These are phyloP conservation scores for Aspergillus sojae DNA, from an alignment of 2,329 filamentous ascomycete species.

Conservation along the genomic window DNA sequence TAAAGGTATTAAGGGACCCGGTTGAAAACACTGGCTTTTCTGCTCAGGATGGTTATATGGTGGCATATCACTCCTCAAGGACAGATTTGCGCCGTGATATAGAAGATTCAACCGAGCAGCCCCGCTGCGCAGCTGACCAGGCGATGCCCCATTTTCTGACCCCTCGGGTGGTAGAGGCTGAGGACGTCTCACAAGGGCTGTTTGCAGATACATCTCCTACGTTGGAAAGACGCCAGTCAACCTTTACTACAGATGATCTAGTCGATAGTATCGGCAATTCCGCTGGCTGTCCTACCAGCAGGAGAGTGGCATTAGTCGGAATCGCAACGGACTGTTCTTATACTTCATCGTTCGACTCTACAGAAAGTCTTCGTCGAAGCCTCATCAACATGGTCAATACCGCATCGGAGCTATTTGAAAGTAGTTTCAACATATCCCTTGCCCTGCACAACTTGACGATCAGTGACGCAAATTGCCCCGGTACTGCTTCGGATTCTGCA, in stretches of 20 bases:
- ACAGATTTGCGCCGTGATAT: background rate
- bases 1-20: background rate
- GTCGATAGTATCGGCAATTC: slow-evolving; percentile 73
- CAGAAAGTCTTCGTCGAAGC: slow-evolving; percentile 44
- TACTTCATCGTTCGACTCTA: slow-evolving; percentile 67
- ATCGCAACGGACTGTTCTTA: slow-evolving; percentile 92
- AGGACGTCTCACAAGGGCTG: background rate
- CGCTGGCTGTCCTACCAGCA: slow-evolving; percentile 76
- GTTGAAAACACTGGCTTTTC: no score
- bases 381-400: slow-evolving; percentile 68
- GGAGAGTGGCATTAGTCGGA: slow-evolving; percentile 83
- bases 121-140: background rate
- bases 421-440: slow-evolving; percentile 87
- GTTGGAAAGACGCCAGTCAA: slow-evolving; percentile 7
- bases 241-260: slow-evolving; percentile 42
- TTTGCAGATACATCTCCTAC: background rate
- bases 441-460: slow-evolving; percentile 82
- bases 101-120: background rate
- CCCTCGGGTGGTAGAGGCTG: no score
- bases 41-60: background rate
- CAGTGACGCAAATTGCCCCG: slow-evolving; percentile 71
- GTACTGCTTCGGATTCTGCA: slow-evolving; percentile 58
- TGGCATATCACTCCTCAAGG: background rate
- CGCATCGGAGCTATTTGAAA: slow-evolving; percentile 83
- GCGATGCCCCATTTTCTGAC: background rate